Evolutionary conservation across 495 filamentous ascomycete genomes (phyloP), one percentile per base, ranked within the genome.

Genomic region (Pyrenula aspistea): DNA sequence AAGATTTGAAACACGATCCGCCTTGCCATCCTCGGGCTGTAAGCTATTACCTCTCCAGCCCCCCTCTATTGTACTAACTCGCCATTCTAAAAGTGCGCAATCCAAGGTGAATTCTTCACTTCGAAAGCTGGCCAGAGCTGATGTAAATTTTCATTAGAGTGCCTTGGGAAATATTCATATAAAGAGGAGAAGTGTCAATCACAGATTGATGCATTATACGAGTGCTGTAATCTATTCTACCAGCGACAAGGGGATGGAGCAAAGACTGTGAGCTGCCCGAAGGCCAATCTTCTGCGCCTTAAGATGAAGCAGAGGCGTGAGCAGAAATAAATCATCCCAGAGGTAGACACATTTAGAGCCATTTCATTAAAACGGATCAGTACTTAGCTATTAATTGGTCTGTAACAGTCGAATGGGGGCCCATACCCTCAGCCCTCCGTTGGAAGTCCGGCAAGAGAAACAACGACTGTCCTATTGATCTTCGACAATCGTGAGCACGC

Each of bases 401-500:
- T 80, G 75, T 80, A 67, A 67, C 77, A 76, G 69, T 73, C 71
- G 71, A 68, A 65, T 71, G 72, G 64, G 63, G 70, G 31, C 31
- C 31, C 31, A 42, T 15, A 42, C 31, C 68, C 76, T 75, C 65
- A 73, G 71, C 75, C 75, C 62, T 79, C 82, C 83, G 67, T 54
- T 69, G 59, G 58, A 69, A 64, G 62, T 61, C 63, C 72, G 86
- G 80, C 76, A 84, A 87, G 78, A 79, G 76, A 69, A 66, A 65
- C 63, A 85, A 71, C 77, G 80, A 86, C 78, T 79, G 82, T 69
- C 71, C 75, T 65, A 64, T 87, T 81, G 64, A 64, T 98, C 82
- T 98, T 80, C 94, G 93, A 85, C 84, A 84, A 91, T 90, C 88
- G 87, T 91, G 91, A 98, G 93, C 93, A 89, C 93, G 93, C 90